phyloP scores from a whole-genome alignment of 805 yeast genomes.

The Ogataea parapolymorpha region DNA sequence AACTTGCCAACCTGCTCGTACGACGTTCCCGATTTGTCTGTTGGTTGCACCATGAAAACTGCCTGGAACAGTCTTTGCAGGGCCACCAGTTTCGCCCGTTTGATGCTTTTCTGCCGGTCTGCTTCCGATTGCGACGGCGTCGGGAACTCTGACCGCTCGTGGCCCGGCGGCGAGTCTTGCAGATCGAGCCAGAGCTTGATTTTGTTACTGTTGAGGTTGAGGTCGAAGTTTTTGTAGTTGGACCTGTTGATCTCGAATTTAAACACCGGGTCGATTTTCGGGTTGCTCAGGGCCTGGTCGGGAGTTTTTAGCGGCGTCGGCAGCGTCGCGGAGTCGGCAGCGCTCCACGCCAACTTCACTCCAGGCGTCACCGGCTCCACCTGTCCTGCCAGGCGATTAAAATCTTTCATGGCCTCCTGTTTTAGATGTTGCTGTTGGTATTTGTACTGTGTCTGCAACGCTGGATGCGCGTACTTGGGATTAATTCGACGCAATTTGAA shows the following conservation, averaged over 20 bases:
- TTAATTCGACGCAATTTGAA: slow-evolving; percentile 23
- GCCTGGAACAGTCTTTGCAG: slow-evolving; percentile 44
- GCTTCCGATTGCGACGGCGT: slow-evolving; percentile 46
- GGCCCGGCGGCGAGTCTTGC: slow-evolving; percentile 51
- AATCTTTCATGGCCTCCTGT: slow-evolving; percentile 22
- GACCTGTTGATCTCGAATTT: slow-evolving; percentile 27
- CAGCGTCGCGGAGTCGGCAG: slow-evolving; percentile 5
- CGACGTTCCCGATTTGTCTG: slow-evolving; percentile 1
- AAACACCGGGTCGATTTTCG: slow-evolving; percentile 24
- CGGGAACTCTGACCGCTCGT: slow-evolving; percentile 58
- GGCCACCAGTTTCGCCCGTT: slow-evolving; percentile 37
- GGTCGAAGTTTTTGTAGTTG: slow-evolving; percentile 19
- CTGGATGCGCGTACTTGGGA: slow-evolving; percentile 21
- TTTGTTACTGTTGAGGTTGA: slow-evolving; percentile 21
- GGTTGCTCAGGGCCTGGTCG: slow-evolving; percentile 21
- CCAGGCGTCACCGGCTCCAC: slow-evolving; percentile 11
- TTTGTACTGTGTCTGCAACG: slow-evolving; percentile 21
- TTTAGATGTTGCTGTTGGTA: slow-evolving; percentile 21
- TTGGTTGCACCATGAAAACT: slow-evolving; percentile 27
- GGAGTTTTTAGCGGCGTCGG: slow-evolving; percentile 28
- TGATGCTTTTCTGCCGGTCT: slow-evolving; percentile 31
- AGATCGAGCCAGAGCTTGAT: slow-evolving; percentile 30
- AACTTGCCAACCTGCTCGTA: slow-evolving; percentile 38
- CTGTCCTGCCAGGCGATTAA: slow-evolving; percentile 23
- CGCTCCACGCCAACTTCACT: slow-evolving; percentile 13